Evolutionary conservation across 352 stramenopile species (phyloP), one percentile per base, ranked within the genome.

Genomic region (Pythium guiyangense): DNA sequence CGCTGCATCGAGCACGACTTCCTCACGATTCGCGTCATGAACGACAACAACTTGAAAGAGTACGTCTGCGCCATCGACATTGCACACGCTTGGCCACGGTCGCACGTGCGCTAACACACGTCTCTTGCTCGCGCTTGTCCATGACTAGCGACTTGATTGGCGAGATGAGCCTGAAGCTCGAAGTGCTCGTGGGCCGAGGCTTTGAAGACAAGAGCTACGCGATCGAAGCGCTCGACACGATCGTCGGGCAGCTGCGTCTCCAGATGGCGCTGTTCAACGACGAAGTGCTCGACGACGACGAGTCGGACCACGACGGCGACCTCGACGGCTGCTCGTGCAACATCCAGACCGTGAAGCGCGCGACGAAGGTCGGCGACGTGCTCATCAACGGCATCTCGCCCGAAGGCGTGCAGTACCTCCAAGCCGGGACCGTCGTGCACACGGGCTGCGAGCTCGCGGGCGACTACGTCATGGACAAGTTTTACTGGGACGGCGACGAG

Each of bases 1-100:
- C 74, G 78, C 14, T 91, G 81, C 68, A 91, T 91, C 57, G 78
- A 91, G 58, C 81, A 91, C 60, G 77, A 89, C 45, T 89, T 79
- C 59, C 63, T 91, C n/a, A 74, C 82, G 52, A 73, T 91, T 62
- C 81, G 81, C 14, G 77, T 91, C 25, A 88, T 89, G 74, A 88
- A 91, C 60, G 74, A 88, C 69, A 91, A 91, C 64, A 77, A 80
- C 44, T 50, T 91, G 26, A 84, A 81, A 58, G 71, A 91, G 81
- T 91, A 62, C 55, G 76, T 77, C 49, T 3, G 18, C 37, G 25
- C 14, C 49, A 27, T 20, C 49, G 6, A 25, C n/a, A 26, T 26
- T 10, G 14, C 47, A 27, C 3, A 22, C 49, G 39, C 22, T 22
- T 8, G 4, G 17, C 20, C 6, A 8, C 20, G 9, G 9, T 20